phyloP scores from a whole-genome alignment of 306 rosid species.

The Hylodesmum podocarpum region DNA sequence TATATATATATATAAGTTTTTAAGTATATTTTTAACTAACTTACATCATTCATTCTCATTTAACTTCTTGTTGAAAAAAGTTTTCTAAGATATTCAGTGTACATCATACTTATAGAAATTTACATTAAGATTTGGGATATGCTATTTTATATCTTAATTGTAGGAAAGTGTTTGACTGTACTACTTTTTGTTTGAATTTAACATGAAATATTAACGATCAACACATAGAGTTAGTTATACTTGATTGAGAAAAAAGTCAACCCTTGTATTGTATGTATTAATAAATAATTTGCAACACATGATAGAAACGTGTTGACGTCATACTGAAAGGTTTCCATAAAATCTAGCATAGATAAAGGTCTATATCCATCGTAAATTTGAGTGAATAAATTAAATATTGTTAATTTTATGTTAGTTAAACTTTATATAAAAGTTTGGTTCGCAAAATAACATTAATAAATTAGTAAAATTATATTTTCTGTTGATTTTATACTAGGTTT shows the following conservation, averaged over 20 bases:
- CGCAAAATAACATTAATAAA: too few species aligned
- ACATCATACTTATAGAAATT: not conserved
- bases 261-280: not conserved
- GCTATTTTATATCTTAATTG: not conserved
- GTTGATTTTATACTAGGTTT: too few species aligned
- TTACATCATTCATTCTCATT: too few species aligned
- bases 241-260: not conserved
- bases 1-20: too few species aligned
- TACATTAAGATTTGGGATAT: not conserved
- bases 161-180: not conserved
- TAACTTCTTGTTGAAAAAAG: too few species aligned
- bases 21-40: too few species aligned
- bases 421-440: too few species aligned
- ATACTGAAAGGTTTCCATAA: too few species aligned
- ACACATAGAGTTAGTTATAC: not conserved
- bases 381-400: not conserved
- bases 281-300: not conserved
- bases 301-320: not conserved
- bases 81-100: too few species aligned
- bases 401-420: too few species aligned
- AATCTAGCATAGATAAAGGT: too few species aligned
- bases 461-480: too few species aligned
- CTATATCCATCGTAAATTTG: not conserved
- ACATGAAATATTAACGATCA: not conserved
- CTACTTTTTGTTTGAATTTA: not conserved